Conservation (phyloP, 2,329 filamentous ascomycete species). For the Aspergillus piperis region DNA sequence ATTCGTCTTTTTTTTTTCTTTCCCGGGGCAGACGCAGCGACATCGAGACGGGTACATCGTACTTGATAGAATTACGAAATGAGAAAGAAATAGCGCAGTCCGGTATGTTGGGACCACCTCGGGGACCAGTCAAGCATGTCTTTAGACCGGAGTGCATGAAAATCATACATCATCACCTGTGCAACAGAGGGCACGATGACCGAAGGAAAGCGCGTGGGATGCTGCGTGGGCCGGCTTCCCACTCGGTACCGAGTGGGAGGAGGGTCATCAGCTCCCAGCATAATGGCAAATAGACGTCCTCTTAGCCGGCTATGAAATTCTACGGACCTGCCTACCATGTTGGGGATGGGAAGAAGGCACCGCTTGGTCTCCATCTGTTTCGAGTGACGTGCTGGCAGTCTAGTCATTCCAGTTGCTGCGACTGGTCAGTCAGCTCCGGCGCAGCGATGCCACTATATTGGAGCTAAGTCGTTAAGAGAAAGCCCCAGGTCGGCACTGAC, state of each 20-base stretch:
- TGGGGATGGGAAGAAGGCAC: constrained; percentile 5
- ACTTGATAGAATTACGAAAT: constrained; percentile 14
- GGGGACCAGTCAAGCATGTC: constrained; percentile 12
- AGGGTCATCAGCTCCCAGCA: constrained; percentile 22
- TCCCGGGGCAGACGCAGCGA: constrained; percentile 18
- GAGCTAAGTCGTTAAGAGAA: constrained; percentile 19
- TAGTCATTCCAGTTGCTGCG: constrained; percentile 15
- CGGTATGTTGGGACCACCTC: constrained; percentile 11
- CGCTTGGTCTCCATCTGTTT: constrained; percentile 13
- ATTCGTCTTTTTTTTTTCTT: constrained; percentile 21
- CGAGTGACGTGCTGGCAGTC: constrained; percentile 18
- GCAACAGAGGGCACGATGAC: constrained; percentile 14
- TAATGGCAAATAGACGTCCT: constrained; percentile 11
- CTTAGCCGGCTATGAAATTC: constrained; percentile 16
- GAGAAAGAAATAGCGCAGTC: constrained; percentile 20
- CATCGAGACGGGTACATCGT: constrained; percentile 2
- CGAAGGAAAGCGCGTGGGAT: constrained; percentile 22
- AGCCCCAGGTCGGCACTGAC: constrained; percentile 23
- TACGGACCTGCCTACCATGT: constrained; percentile 8
- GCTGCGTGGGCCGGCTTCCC: constrained; percentile 22
- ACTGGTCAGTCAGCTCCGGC: constrained; percentile 20
- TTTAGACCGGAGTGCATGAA: constrained; percentile 18
- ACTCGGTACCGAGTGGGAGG: constrained; percentile 17
- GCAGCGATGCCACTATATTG: constrained; percentile 16
- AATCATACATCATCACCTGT: constrained; percentile 23